phyloP scores from a whole-genome alignment of 1,284 basidiomycete species.

The Naganishia sp. region DNA sequence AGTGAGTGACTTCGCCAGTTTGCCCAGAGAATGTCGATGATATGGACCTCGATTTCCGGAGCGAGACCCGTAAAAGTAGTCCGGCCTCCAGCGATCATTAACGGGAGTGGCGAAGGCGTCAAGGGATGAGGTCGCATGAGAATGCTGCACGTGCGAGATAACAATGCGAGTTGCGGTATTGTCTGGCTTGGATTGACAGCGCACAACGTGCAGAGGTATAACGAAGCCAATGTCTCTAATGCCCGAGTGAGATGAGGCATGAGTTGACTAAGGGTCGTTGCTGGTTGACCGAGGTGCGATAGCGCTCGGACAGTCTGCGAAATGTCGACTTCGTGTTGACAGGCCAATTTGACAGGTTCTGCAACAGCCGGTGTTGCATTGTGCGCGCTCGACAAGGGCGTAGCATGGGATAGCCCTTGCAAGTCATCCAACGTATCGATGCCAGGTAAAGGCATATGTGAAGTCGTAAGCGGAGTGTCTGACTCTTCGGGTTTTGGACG shows the following conservation, averaged over 20 bases:
- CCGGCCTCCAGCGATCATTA: conserved; percentile 50
- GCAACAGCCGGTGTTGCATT: not conserved
- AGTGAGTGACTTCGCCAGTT: conserved; percentile 49
- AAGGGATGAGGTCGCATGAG: conserved; percentile 45
- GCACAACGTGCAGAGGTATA: conserved; percentile 41
- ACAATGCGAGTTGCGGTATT: conserved; percentile 52
- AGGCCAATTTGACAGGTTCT: not conserved
- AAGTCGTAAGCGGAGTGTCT: conserved; percentile 6
- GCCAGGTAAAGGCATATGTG: not conserved
- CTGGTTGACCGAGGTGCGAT: not conserved
- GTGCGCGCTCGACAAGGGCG: conserved; percentile 2
- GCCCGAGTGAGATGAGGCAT: conserved; percentile 31
- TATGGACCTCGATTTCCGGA: conserved; percentile 53
- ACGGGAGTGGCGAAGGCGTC: conserved; percentile 45
- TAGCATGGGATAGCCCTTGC: not conserved
- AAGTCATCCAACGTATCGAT: not conserved
- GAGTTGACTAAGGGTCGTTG: conserved; percentile 14
- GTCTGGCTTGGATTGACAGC: conserved; percentile 49
- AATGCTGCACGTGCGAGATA: conserved; percentile 51
- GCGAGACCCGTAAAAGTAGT: conserved; percentile 50
- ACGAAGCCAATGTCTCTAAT: conserved; percentile 18
- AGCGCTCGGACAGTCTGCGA: conserved; percentile 21
- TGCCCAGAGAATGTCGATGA: conserved; percentile 54
- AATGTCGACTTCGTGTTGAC: conserved; percentile 29
- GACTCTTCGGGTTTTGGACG: not conserved